phyloP scores from a whole-genome alignment of 371 early-diverging fungal species.

The Mucor ambiguus region DNA sequence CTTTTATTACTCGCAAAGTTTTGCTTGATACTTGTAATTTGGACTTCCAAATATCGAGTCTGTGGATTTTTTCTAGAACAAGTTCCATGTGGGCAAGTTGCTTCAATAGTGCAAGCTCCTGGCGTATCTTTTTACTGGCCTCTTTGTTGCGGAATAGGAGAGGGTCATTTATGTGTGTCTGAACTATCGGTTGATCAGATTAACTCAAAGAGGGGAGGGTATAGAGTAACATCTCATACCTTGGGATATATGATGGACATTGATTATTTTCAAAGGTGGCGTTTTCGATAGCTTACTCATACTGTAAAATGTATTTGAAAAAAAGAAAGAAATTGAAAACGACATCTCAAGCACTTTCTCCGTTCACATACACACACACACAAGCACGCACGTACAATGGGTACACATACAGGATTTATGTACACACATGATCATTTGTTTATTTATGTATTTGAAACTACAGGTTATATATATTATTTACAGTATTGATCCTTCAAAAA shows the following conservation, averaged over 20 bases:
- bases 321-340: neutral
- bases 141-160: conserved; percentile 1
- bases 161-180: neutral
- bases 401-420: neutral
- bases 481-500: neutral
- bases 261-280: conserved; percentile 9
- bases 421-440: conserved; percentile 7
- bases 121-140: neutral
- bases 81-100: conserved; percentile 17
- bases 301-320: neutral
- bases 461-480: neutral
- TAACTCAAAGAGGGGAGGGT: neutral
- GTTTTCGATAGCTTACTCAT: conserved; percentile 12
- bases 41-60: conserved; percentile 16
- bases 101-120: conserved; percentile 13
- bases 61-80: conserved; percentile 13
- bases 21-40: neutral
- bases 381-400: neutral
- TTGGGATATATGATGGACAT: neutral
- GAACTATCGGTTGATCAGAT: neutral
- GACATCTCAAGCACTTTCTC: neutral
- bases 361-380: neutral
- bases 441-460: neutral
- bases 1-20: neutral
- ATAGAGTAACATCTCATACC: neutral